Evolutionary conservation across 208 protist species (phyloP), one percentile per base, ranked within the genome.

Genomic region (Acanthamoeba healyi): DNA sequence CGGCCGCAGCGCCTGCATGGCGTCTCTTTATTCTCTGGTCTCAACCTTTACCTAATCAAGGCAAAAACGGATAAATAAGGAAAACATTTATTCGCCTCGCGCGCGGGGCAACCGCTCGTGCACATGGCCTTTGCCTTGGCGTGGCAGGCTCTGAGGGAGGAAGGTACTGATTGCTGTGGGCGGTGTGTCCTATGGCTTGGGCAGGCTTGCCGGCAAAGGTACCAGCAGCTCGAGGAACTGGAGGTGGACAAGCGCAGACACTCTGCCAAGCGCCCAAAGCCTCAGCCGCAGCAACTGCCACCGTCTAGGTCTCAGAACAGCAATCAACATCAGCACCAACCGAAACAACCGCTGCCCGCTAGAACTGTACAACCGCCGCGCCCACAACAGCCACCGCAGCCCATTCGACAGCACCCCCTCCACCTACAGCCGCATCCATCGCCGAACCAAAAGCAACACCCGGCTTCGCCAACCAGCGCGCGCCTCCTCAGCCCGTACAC

Each of bases 201-300:
- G 38, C 74, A 84, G 74, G 74, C 38, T 4, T 84, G 74, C 34
- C 40, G 19, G n/a, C 12, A 84, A 22, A 26, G 74, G 29, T 84
- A 84, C 74, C 17, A 58, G 26, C 74, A 84, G n/a, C 74, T 84
- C 15, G 74, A 58, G 6, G 74, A 84, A 42, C 74, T 84, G 15
- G 74, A 29, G 19, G 74, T 44, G n/a, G 74, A n/a, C 26, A 84
- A 84, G 74, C 38, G 32, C 12, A 51, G 74, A 19, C 74, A 58
- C 7, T 6, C 42, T 5, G 14, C 9, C 42, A 84, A 84, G 26
- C 14, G 15, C 58, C 6, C 58, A 14, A 65, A 79, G 67, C 51
- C 12, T 12, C 51, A 24, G 17, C 17, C 51, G 51, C 51, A 49
- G 44, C 44, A 49, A 15, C 44, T 12, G 44, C n/a, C n/a, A n/a